Conservation (phyloP, 1,284 basidiomycete species). For the Puccinia triticina region DNA sequence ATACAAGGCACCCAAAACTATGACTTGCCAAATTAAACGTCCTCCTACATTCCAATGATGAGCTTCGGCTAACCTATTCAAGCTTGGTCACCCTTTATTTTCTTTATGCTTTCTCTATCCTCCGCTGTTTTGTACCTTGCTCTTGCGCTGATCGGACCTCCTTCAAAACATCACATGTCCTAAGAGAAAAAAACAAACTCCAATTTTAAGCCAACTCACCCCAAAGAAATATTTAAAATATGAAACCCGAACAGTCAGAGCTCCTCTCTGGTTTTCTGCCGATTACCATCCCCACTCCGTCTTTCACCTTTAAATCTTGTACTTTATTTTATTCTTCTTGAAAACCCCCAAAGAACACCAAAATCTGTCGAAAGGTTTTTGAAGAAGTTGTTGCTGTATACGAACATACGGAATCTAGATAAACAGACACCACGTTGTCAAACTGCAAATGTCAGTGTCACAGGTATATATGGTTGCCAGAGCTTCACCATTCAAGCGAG, state of each 20-base stretch:
- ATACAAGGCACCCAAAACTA: background rate
- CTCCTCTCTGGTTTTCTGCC: background rate
- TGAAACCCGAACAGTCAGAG: background rate
- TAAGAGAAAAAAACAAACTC: too few species aligned
- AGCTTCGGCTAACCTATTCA: background rate
- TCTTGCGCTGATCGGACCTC: background rate
- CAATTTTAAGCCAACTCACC: too few species aligned
- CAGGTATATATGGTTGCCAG: too few species aligned
- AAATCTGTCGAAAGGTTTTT: background rate
- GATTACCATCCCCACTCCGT: background rate
- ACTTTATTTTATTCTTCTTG: background rate
- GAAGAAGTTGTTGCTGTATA: background rate
- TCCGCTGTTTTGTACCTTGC: slow-evolving; percentile 3
- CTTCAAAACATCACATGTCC: background rate
- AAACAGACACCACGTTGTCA: too few species aligned
- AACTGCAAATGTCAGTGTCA: too few species aligned
- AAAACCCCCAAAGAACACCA: background rate
- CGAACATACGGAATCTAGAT: too few species aligned
- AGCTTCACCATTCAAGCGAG: too few species aligned
- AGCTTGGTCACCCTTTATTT: background rate
- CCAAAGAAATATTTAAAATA: background rate
- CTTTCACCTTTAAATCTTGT: background rate
- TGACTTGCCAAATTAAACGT: background rate
- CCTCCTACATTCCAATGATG: background rate
- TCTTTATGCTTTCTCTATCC: background rate